Base-by-base conservation (phyloP, 768 basidiomycete genomes). In the Podaxis carcinomalis region DNA sequence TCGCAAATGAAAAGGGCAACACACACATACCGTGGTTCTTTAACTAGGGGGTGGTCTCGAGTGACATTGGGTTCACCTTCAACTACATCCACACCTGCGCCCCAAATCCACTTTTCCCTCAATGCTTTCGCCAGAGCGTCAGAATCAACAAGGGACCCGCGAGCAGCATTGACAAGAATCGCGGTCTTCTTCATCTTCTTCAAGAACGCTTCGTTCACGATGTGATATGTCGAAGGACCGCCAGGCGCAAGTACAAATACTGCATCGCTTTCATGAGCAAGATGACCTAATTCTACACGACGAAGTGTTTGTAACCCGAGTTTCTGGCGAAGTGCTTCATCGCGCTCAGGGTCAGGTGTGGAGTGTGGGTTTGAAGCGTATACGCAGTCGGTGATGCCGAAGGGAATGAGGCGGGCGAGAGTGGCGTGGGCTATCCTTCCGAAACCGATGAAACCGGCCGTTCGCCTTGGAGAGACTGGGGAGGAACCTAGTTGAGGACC, bases 341-440 rank as follows among this genome's bases (percentile, higher is more conserved):
- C 75, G 66, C 78, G 76, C 57, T 74, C 67, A 13, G 71, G 66
- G n/a, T 82, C 77, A 16, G 78, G 75, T 28, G 77, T 78, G 1
- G 85, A 85, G 9, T 78, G 70, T 0, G 89, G 83, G 63, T 81
- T 85, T 6, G 80, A 78, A 4, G 80, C 71, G 74, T 94, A 96
- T 46, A 95, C 64, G 64, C 86, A 87, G 65, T 84, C 77, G 0
- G 85, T 89, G 68, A 93, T 80, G 25, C 90, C 93, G 69, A 98
- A 98, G 0, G 91, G 85, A 9, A 90, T 74, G 39, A 98, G 82
- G 2, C 96, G 86, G 1, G 81, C 73, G 44, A 96, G 82, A 0
- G 89, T 90, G 21, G 89, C 89, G 67, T 95, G 92, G 0, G 94
- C 86, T 66, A 98, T 98, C 25, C 96, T 86, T 5, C 96, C 96